Evolutionary conservation across 2,329 filamentous ascomycete species (phyloP).

Genomic region (Monosporascus sp.): DNA sequence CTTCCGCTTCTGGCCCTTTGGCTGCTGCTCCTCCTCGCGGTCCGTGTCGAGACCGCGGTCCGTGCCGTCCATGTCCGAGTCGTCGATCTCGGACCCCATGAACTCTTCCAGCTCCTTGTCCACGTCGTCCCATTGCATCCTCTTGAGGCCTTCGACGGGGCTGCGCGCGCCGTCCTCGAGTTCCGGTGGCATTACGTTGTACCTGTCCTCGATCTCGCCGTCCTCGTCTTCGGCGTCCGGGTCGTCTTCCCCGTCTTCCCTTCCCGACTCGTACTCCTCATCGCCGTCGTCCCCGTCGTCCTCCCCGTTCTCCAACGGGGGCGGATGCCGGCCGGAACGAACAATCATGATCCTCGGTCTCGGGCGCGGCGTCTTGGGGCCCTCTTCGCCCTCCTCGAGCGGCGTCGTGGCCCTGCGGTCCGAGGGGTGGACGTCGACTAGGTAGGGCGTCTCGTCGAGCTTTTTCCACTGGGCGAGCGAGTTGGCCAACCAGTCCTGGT

Average conservation of each 20-base stretch:
- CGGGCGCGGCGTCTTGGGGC: constrained; percentile 29
- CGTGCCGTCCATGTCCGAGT: constrained; percentile 38
- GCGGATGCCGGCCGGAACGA: constrained; percentile 13
- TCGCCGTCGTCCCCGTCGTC: constrained; percentile 39
- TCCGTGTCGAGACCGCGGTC: constrained; percentile 16
- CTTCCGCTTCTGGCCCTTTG: constrained; percentile 25
- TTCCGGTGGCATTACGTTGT: constrained; percentile 44
- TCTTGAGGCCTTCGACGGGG: constrained; percentile 25
- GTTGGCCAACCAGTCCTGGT: constrained; percentile 81
- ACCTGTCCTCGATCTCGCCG: constrained; percentile 35
- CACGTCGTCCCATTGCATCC: constrained; percentile 32
- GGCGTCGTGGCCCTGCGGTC: constrained; percentile 43
- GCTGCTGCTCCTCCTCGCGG: constrained; percentile 28
- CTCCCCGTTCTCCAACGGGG: constrained; percentile 20
- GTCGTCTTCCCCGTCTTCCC: constrained; percentile 29
- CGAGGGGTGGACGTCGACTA: constrained; percentile 68
- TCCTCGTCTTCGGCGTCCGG: constrained; percentile 29
- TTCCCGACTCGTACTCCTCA: constrained; percentile 33
- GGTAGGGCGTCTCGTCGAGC: constrained; percentile 72
- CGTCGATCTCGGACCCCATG: constrained; percentile 46
- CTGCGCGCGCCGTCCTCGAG: constrained; percentile 36
- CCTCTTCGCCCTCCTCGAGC: constrained; percentile 19
- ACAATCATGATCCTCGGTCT: constrained; percentile 40
- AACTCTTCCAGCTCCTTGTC: constrained; percentile 64
- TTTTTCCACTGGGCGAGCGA: constrained; percentile 80